Evolutionary conservation across 352 stramenopile species (phyloP).

Genomic region (Phytophthora cactorum): DNA sequence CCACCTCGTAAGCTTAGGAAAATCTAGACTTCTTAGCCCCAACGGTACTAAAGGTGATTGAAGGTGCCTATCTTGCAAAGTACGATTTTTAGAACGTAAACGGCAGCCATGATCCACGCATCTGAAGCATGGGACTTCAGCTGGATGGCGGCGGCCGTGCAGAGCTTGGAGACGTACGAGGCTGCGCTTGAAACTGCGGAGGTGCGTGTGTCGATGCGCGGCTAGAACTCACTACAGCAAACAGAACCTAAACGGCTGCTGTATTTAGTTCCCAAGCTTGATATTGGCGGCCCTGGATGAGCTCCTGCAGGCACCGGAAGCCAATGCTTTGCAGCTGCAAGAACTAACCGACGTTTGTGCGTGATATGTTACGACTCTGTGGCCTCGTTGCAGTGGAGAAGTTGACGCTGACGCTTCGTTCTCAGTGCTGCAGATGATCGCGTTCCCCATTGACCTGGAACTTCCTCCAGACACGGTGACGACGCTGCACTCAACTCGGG

Average conservation of each 20-base stretch:
- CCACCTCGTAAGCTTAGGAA: too few species aligned
- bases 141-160: conserved; percentile 28
- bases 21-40: too few species aligned
- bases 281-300: conserved; percentile 32
- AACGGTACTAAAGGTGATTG: too few species aligned
- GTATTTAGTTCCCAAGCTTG: conserved; percentile 30
- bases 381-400: neutral
- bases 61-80: neutral
- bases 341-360: conserved; percentile 40
- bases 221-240: neutral
- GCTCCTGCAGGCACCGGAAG: conserved; percentile 22
- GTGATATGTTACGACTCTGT: conserved; percentile 5
- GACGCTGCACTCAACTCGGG: conserved; percentile 24
- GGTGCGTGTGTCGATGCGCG: conserved; percentile 21
- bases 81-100: conserved; percentile 1
- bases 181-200: conserved; percentile 35
- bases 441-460: conserved; percentile 32
- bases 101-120: neutral
- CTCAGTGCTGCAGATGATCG: conserved; percentile 57
- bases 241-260: neutral
- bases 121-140: conserved; percentile 28
- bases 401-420: conserved; percentile 1
- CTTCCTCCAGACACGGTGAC: conserved; percentile 20
- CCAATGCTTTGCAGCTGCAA: conserved; percentile 31
- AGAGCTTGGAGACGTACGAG: conserved; percentile 39